These are phyloP conservation scores for Dactylellina sp. DNA, from an alignment of 2,329 filamentous ascomycete species.

Conservation along the genomic window DNA sequence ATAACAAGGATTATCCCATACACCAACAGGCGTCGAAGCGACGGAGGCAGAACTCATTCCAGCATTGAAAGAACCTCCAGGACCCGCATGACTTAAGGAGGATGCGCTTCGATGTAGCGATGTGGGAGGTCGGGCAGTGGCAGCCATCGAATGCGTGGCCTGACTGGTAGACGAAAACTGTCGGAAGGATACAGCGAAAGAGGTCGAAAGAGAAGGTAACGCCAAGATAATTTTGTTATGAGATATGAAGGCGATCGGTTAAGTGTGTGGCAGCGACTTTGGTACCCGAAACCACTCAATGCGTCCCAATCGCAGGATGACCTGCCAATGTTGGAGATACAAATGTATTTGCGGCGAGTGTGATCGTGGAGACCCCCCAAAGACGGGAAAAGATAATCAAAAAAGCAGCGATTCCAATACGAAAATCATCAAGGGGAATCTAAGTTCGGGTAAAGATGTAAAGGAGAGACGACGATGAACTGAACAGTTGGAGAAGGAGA, in stretches of 20 bases:
- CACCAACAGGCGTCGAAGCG: conserved; percentile 53
- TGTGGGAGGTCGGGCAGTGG: conserved; percentile 47
- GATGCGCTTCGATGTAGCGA: conserved; percentile 51
- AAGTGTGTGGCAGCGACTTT: conserved; percentile 3
- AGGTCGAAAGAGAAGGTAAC: conserved; percentile 3
- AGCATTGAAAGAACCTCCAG: conserved; percentile 54
- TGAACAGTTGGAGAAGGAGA: conserved; percentile 2
- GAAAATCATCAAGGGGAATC: conserved; percentile 8
- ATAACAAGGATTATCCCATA: conserved; percentile 8
- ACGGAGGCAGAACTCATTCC: conserved; percentile 55
- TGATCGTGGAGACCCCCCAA: conserved; percentile 7
- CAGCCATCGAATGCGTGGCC: conserved; percentile 31
- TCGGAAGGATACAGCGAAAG: conserved; percentile 15
- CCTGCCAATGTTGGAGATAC: conserved; percentile 27
- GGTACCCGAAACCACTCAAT: conserved; percentile 26
- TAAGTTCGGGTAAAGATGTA: conserved; percentile 2
- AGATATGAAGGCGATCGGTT: conserved; percentile 26
- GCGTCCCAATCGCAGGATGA: conserved; percentile 37
- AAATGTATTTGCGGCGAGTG: not conserved
- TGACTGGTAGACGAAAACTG: not conserved
- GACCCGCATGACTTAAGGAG: conserved; percentile 50
- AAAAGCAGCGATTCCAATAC: conserved; percentile 8
- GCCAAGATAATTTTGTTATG: conserved; percentile 3
- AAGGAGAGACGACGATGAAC: conserved; percentile 12
- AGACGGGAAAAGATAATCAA: conserved; percentile 14